Evolutionary conservation across 345 rosid species (phyloP), one percentile per base, ranked within the genome.

Genomic region (Barbarea vulgaris): DNA sequence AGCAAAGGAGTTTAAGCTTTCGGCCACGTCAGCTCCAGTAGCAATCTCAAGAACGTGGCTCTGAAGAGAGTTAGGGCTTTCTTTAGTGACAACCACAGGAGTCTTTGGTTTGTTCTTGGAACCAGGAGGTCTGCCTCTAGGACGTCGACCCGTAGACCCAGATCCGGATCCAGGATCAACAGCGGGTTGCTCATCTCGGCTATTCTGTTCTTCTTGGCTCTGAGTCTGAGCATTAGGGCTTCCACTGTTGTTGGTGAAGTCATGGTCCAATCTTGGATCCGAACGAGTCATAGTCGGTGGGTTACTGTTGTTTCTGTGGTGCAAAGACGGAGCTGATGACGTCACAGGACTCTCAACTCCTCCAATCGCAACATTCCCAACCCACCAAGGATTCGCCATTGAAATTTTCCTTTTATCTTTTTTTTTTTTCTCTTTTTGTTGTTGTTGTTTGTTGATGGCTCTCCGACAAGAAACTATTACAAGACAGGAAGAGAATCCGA

Each of bases 341-440:
- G 86, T 71, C 34, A 84, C 78, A 21, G 82, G 82, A 69, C 64
- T 69, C 17, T 87, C 96, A 10, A 75, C 86, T 37, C 88, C 93
- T 67, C 90, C 82, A 80, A 89, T 89, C 25, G 85, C 87, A 68
- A 78, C 85, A 73, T 88, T 87, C 30, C 90, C 92, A 42, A 88
- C 88, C 97, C 96, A 88, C 96, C 96, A 90, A 6, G 88, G 91
- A 76, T 87, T 90, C 34, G 96, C 91, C 98, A 93, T 93, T 53
- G 68, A 31, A 7, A 56, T 64, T 64, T 52, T 46, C 9, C 31
- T 13, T 3, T 39, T 39, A 3, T 44, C 7, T 21, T 25, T 15
- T 47, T 36, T 42, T 47, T 59, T 51, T 25, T 21, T 9, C n/a
- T 30, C 8, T 11, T 22, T 11, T 51, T 1, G 9, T 27, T 24